Conservation (phyloP, 192 early-diverging fungal species). For the Podila epigama region DNA sequence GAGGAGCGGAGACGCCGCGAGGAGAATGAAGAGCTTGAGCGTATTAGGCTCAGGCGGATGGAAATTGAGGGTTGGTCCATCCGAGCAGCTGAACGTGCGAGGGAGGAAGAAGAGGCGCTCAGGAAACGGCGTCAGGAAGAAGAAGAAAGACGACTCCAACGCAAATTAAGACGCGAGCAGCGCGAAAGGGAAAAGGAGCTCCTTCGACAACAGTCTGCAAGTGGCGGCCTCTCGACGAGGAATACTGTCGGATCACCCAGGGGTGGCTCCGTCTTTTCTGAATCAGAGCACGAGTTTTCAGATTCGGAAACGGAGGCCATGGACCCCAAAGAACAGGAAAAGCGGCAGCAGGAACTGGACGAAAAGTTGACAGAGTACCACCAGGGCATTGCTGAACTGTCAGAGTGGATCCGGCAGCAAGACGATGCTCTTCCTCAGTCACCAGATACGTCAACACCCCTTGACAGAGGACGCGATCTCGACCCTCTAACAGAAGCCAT, state of each 20-base stretch:
- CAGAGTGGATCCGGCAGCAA: constrained; percentile 30
- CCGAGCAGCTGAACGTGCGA: constrained; percentile 36
- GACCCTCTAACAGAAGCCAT: constrained; percentile 28
- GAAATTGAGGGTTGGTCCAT: constrained; percentile 49
- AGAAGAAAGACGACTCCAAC: constrained; percentile 30
- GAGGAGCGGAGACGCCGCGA: constrained; percentile 18
- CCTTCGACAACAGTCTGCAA: neutral
- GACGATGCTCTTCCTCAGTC: constrained; percentile 10
- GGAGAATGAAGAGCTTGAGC: constrained; percentile 44
- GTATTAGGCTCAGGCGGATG: constrained; percentile 36
- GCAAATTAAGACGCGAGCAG: constrained; percentile 36
- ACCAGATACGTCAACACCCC: constrained; percentile 19
- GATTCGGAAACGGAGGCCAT: constrained; percentile 12
- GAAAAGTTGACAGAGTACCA: constrained; percentile 41
- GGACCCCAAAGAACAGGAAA: constrained; percentile 15
- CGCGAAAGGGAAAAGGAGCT: constrained; percentile 13
- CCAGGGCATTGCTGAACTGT: constrained; percentile 31
- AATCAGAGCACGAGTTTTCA: constrained; percentile 14
- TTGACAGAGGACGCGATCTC: constrained; percentile 31
- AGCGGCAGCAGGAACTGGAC: constrained; percentile 21
- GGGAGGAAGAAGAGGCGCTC: constrained; percentile 44
- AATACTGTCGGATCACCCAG: neutral
- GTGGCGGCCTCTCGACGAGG: neutral
- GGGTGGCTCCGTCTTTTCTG: constrained; percentile 5
- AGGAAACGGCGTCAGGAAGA: constrained; percentile 35